phyloP scores from a whole-genome alignment of 345 rosid genomes.

The Gossypium sturtianum region DNA sequence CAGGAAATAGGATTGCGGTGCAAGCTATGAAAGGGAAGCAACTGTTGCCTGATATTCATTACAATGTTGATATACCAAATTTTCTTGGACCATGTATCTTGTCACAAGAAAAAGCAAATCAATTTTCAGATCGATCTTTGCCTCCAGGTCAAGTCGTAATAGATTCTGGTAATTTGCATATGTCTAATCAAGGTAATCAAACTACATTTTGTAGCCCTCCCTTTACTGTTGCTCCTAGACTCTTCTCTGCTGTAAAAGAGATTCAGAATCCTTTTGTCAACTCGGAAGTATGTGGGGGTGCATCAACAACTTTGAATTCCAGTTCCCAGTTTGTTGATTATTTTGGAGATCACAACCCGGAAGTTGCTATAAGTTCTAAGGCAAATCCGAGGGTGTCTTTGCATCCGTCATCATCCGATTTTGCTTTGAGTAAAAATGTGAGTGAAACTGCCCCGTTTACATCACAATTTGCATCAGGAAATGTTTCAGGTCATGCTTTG shows the following conservation, averaged over 20 bases:
- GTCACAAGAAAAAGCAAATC: slow-evolving; percentile 22
- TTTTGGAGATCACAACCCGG: slow-evolving; percentile 22
- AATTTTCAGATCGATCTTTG: slow-evolving; percentile 21
- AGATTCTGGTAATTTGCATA: slow-evolving; percentile 8
- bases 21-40: slow-evolving; percentile 22
- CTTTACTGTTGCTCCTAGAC: slow-evolving; percentile 18
- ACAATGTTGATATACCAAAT: slow-evolving; percentile 9
- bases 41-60: slow-evolving; percentile 15
- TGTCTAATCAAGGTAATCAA: slow-evolving; percentile 21
- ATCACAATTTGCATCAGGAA: slow-evolving; percentile 20
- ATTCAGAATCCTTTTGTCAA: slow-evolving; percentile 15
- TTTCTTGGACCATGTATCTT: slow-evolving; percentile 15
- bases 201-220: slow-evolving; percentile 9
- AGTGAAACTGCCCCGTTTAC: slow-evolving; percentile 20
- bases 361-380: slow-evolving; percentile 22
- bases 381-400: slow-evolving; percentile 19
- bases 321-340: slow-evolving; percentile 18
- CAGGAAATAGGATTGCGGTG: slow-evolving; percentile 16
- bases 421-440: slow-evolving; percentile 22
- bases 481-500: slow-evolving; percentile 18
- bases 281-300: slow-evolving; percentile 15
- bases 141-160: slow-evolving; percentile 15
- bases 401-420: slow-evolving; percentile 24
- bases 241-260: slow-evolving; percentile 18
- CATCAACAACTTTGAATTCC: slow-evolving; percentile 18